phyloP scores from a whole-genome alignment of 139 green algal species.

The Tetradesmus obliquus region DNA sequence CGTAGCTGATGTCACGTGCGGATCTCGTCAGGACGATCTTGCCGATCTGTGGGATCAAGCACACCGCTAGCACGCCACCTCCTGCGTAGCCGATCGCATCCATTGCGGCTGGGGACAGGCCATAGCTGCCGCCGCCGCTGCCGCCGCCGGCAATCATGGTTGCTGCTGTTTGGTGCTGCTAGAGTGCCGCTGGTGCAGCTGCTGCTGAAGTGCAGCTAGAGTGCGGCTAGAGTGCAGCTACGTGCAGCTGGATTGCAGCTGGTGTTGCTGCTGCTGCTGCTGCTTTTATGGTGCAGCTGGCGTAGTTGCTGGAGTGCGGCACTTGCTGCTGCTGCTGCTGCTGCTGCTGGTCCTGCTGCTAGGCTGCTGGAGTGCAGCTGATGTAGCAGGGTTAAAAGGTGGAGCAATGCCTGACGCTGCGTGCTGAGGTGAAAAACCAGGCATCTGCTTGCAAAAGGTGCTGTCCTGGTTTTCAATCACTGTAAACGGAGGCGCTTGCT shows the following conservation, averaged over 20 bases:
- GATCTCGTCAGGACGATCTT: constrained; percentile 30
- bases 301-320: too few species aligned
- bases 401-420: too few species aligned
- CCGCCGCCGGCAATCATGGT: not conserved
- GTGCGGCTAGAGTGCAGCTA: not conserved
- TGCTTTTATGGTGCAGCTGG: not conserved
- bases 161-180: not conserved
- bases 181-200: not conserved
- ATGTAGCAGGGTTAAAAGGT: too few species aligned
- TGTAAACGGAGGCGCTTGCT: too few species aligned
- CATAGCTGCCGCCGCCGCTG: constrained; percentile 1
- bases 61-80: constrained; percentile 23
- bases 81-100: constrained; percentile 33
- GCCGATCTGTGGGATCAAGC: constrained; percentile 33
- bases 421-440: too few species aligned
- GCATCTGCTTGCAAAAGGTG: too few species aligned
- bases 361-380: not conserved
- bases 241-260: too few species aligned
- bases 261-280: too few species aligned
- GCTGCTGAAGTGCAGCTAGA: too few species aligned
- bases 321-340: not conserved
- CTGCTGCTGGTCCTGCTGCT: not conserved
- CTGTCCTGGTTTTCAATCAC: too few species aligned
- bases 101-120: not conserved
- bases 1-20: constrained; percentile 31